Conservation (phyloP, 2,329 filamentous ascomycete species). For the Ilyonectria robusta region DNA sequence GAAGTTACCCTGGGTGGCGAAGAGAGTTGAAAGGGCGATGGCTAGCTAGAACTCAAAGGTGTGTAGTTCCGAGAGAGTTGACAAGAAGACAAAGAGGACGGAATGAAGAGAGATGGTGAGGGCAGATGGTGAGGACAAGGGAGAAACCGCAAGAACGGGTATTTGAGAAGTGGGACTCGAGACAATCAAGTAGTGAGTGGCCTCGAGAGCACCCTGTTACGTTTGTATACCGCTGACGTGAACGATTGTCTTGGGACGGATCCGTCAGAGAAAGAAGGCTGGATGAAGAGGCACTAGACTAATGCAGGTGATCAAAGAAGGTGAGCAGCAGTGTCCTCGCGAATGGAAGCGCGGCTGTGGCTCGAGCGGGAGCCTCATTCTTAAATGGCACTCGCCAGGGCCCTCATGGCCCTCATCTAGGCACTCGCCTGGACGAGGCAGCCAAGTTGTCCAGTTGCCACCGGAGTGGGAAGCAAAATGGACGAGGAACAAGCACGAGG, state of each 20-base stretch:
- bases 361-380: slow-evolving; percentile 21
- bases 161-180: slow-evolving; percentile 17
- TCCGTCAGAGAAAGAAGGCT: slow-evolving; percentile 41
- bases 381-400: slow-evolving; percentile 14
- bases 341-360: slow-evolving; percentile 12
- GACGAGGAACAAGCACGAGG: slow-evolving; percentile 28
- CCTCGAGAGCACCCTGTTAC: slow-evolving; percentile 21
- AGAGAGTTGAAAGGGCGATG: neutral
- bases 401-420: slow-evolving; percentile 1
- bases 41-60: slow-evolving; percentile 14
- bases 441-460: slow-evolving; percentile 4
- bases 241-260: slow-evolving; percentile 40
- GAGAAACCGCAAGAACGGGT: slow-evolving; percentile 30
- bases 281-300: slow-evolving; percentile 37
- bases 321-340: slow-evolving; percentile 15
- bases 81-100: slow-evolving; percentile 3
- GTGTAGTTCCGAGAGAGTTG: slow-evolving; percentile 7
- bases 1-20: neutral
- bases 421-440: slow-evolving; percentile 10
- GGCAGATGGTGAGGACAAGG: slow-evolving; percentile 2
- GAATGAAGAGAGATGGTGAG: neutral
- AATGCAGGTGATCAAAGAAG: slow-evolving; percentile 50
- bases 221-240: slow-evolving; percentile 39
- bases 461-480: slow-evolving; percentile 19
- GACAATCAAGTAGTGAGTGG: slow-evolving; percentile 32